phyloP scores from a whole-genome alignment of 75 land plant species.

The Sequoia sempervirens region DNA sequence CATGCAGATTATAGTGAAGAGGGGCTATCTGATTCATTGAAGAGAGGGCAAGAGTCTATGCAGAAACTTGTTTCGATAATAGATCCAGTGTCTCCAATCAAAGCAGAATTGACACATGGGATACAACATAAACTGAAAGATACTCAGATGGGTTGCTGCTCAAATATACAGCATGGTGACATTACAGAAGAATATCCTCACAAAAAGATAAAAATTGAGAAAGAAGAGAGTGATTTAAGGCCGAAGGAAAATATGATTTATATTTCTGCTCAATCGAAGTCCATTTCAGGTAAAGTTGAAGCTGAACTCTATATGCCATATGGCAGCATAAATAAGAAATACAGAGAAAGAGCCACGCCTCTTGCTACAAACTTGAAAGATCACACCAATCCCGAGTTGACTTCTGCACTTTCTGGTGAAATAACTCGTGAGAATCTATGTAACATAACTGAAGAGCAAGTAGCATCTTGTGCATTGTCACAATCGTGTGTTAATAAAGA shows the following conservation, averaged over 20 bases:
- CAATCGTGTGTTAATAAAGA: background rate
- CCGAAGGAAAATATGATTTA: background rate
- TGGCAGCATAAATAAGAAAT: conserved; percentile 2
- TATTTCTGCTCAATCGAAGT: background rate
- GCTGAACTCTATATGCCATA: background rate
- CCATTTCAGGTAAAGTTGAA: background rate
- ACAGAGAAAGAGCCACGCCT: background rate
- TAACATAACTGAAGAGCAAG: background rate
- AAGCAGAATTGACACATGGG: background rate
- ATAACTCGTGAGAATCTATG: background rate
- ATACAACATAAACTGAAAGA: background rate
- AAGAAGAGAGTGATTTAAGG: background rate
- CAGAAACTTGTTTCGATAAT: background rate
- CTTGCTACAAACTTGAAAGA: background rate
- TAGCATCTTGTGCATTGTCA: background rate
- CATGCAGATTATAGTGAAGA: background rate
- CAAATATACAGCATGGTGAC: background rate
- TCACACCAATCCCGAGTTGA: background rate
- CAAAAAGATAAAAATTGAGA: conserved; percentile 9
- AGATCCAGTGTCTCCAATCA: background rate
- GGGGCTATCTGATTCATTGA: background rate
- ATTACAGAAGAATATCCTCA: background rate
- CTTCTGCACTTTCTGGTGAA: background rate
- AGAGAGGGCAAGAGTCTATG: background rate
- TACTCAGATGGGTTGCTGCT: conserved; percentile 4